A percentile compares a stretch with the other conserved stretches of the same genome.
Conservation (phyloP, 345 rosid genomes). For the Schrenkiella parvula region DNA sequence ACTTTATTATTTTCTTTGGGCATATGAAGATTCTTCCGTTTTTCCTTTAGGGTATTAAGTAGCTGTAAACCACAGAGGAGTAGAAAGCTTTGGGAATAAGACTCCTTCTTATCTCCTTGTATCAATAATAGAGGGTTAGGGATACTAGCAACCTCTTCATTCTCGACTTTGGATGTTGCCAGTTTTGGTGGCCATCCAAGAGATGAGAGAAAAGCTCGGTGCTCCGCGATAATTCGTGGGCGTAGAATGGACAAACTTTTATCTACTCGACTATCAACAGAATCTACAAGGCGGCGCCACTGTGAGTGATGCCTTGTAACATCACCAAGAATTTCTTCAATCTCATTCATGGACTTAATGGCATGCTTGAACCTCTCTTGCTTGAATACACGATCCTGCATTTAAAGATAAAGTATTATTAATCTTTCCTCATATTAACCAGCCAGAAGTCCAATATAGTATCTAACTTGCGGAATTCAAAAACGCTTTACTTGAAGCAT, state of each 20-base stretch:
- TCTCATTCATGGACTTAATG: constrained; percentile 44
- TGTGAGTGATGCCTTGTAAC: constrained; percentile 43
- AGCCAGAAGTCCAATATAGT: neutral
- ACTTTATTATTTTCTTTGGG: constrained; percentile 14
- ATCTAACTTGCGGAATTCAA: constrained; percentile 31
- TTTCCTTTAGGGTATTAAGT: constrained; percentile 49
- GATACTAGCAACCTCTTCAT: constrained; percentile 34
- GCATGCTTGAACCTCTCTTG: constrained; percentile 48
- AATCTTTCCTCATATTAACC: neutral
- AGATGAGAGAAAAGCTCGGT: constrained; percentile 67
- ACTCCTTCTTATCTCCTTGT: constrained; percentile 48
- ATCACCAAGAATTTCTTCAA: constrained; percentile 46
- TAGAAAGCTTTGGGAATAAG: constrained; percentile 57
- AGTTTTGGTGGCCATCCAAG: constrained; percentile 87
- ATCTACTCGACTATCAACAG: constrained; percentile 68
- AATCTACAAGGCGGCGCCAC: constrained; percentile 55
- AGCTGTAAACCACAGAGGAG: constrained; percentile 70
- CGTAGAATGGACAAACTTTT: constrained; percentile 53
- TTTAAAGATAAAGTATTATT: neutral
- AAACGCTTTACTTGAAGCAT: constrained; percentile 43
- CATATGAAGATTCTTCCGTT: constrained; percentile 38
- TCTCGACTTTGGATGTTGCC: constrained; percentile 34
- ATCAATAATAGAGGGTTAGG: constrained; percentile 61
- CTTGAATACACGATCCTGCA: constrained; percentile 52
- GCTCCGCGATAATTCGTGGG: constrained; percentile 61